Percentiles rank a stretch among this genome's conserved stretches.
Conservation (phyloP, 495 filamentous ascomycete species). For the Xanthoparmelia taractica region DNA sequence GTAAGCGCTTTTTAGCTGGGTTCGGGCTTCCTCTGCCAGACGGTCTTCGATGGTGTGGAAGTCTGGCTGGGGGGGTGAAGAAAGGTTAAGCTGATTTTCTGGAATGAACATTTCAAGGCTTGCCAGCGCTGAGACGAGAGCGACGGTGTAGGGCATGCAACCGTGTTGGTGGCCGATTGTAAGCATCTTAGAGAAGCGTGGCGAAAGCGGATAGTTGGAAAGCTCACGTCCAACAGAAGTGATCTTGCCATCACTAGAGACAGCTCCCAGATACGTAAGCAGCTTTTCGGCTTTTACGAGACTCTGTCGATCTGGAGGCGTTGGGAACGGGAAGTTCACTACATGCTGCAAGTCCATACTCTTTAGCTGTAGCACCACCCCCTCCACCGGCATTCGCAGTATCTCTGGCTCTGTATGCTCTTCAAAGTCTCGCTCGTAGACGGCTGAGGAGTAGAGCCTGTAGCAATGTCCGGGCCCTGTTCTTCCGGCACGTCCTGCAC, state of each 20-base stretch:
- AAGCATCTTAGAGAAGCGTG: slow-evolving; percentile 85
- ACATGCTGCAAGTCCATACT: slow-evolving; percentile 88
- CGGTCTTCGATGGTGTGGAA: slow-evolving; percentile 60
- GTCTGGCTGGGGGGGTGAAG: slow-evolving; percentile 34
- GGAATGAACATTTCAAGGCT: slow-evolving; percentile 84
- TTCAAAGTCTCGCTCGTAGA: slow-evolving; percentile 85
- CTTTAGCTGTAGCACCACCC: slow-evolving; percentile 89
- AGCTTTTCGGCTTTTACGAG: slow-evolving; percentile 82
- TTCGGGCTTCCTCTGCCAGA: slow-evolving; percentile 57
- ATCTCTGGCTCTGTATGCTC: slow-evolving; percentile 87
- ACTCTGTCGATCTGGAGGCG: slow-evolving; percentile 71
- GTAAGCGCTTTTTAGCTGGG: slow-evolving; percentile 60
- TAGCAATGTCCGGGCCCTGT: slow-evolving; percentile 96
- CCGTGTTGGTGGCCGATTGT: slow-evolving; percentile 76
- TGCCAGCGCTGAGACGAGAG: slow-evolving; percentile 79
- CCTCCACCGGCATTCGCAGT: slow-evolving; percentile 83
- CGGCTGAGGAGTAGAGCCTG: slow-evolving; percentile 82
- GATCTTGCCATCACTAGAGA: slow-evolving; percentile 60
- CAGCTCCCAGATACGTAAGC: slow-evolving; percentile 62
- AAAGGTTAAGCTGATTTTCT: slow-evolving; percentile 64
- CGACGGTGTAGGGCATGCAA: slow-evolving; percentile 79
- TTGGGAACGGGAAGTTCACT: slow-evolving; percentile 95
- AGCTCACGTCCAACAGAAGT: slow-evolving; percentile 71
- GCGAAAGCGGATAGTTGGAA: slow-evolving; percentile 80
- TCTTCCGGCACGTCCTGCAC: slow-evolving; percentile 89